Evolutionary conservation across 257 asterid species (phyloP).

Genomic region (Gentiana dahurica): DNA sequence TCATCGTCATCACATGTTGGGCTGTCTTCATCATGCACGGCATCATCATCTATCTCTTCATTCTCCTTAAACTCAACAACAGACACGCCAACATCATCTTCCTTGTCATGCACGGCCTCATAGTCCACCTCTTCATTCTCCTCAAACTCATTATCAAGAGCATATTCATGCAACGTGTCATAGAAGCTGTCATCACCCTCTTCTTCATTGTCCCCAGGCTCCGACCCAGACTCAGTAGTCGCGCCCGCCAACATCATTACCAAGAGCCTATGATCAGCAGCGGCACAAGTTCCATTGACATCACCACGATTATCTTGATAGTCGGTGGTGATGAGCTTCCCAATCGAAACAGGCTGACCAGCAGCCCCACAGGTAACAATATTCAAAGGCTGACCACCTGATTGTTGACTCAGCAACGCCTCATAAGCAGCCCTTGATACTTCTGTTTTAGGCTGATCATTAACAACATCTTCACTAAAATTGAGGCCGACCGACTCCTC

Average conservation of each 20-base stretch:
- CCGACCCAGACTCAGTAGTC: constrained; percentile 6
- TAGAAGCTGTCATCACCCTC: constrained; percentile 35
- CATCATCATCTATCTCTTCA: constrained; percentile 24
- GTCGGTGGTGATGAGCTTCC: constrained; percentile 21
- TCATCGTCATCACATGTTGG: no score
- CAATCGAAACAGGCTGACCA: constrained; percentile 20
- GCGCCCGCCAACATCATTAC: constrained; percentile 33
- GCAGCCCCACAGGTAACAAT: constrained; percentile 35
- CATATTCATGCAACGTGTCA: constrained; percentile 21
- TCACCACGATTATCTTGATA: constrained; percentile 23
- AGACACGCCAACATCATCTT: constrained; percentile 33
- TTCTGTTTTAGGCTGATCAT: constrained; percentile 28
- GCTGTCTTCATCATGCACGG: background rate
- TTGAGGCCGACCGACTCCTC: constrained; percentile 25
- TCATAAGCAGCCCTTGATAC: constrained; percentile 37
- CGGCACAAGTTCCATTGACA: constrained; percentile 12
- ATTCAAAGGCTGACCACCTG: constrained; percentile 33
- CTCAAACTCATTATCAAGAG: no score
- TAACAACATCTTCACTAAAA: constrained; percentile 24
- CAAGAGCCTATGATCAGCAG: constrained; percentile 21
- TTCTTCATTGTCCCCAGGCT: constrained; percentile 37
- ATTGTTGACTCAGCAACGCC: constrained; percentile 28
- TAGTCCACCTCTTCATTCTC: no score
- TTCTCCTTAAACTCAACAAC: constrained; percentile 27
- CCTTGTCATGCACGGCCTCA: constrained; percentile 11